Conservation (phyloP, 495 filamentous ascomycete species). For the Letharia lupina region DNA sequence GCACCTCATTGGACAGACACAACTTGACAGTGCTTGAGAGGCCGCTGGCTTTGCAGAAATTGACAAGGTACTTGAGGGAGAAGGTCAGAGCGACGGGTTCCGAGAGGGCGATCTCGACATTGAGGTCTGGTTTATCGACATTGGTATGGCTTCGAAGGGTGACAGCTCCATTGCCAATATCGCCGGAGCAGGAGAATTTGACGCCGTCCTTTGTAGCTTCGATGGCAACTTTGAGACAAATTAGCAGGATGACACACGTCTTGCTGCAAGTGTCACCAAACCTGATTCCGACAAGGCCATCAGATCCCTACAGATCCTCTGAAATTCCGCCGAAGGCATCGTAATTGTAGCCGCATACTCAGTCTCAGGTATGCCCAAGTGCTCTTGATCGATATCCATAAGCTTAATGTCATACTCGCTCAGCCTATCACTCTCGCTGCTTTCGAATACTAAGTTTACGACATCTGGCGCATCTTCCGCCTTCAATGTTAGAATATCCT, state of each 20-base stretch:
- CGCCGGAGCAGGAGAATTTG: slow-evolving; percentile 88
- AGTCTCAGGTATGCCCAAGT: slow-evolving; percentile 95
- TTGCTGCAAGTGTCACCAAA: slow-evolving; percentile 34
- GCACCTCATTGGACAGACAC: slow-evolving; percentile 91
- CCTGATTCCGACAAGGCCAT: slow-evolving; percentile 89
- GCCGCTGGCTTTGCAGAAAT: slow-evolving; percentile 96
- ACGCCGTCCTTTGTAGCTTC: slow-evolving; percentile 96
- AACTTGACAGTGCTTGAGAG: slow-evolving; percentile 78
- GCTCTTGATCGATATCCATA: slow-evolving; percentile 99
- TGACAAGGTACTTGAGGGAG: slow-evolving; percentile 98
- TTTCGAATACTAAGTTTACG: slow-evolving; percentile 94
- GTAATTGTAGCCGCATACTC: slow-evolving; percentile 88
- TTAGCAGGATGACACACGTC: slow-evolving; percentile 5
- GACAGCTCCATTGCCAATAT: slow-evolving; percentile 92
- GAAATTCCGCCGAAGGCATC: slow-evolving; percentile 87
- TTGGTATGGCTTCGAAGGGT: slow-evolving; percentile 83
- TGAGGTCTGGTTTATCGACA: slow-evolving; percentile 80
- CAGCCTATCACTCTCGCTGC: slow-evolving; percentile 74
- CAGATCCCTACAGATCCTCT: slow-evolving; percentile 87
- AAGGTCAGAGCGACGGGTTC: slow-evolving; percentile 95
- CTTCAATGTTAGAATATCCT: slow-evolving; percentile 94
- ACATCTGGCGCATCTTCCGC: slow-evolving; percentile 93
- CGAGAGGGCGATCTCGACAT: slow-evolving; percentile 79
- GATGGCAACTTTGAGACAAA: slow-evolving; percentile 61
- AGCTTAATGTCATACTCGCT: slow-evolving; percentile 99